phyloP scores from a whole-genome alignment of 805 yeast genomes.

The fission yeast (Schizosaccharomyces pombe) region DNA sequence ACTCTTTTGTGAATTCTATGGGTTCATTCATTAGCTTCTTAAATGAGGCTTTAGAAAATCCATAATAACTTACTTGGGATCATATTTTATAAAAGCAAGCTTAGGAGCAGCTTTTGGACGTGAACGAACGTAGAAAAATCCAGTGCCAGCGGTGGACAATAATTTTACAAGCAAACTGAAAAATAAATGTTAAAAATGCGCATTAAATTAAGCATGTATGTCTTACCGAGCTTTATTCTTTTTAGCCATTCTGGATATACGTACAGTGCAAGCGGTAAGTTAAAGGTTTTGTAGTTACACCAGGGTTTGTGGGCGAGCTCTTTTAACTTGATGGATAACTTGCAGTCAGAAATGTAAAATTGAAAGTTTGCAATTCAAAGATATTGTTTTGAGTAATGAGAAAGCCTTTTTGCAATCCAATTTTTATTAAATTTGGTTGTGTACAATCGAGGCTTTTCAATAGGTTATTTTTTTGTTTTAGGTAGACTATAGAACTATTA shows the following conservation, averaged over 20 bases:
- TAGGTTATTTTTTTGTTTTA: too few relatives aligned
- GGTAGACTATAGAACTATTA: too few relatives aligned
- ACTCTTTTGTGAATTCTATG: background rate
- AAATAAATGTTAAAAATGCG: background rate
- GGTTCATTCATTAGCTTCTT: background rate
- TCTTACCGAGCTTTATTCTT: background rate
- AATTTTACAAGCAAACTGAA: background rate
- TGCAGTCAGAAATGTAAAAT: too few relatives aligned
- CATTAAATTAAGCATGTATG: background rate
- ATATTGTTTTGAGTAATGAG: too few relatives aligned
- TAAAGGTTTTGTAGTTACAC: too few relatives aligned
- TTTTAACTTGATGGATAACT: too few relatives aligned
- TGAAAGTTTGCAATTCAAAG: too few relatives aligned
- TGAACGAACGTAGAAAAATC: background rate
- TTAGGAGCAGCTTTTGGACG: background rate
- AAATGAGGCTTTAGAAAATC: background rate
- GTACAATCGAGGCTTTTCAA: too few relatives aligned
- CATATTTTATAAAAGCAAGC: background rate
- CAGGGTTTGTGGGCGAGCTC: too few relatives aligned
- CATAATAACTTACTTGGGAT: background rate
- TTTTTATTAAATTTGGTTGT: too few relatives aligned
- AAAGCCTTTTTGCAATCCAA: too few relatives aligned
- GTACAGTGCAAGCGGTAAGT: too few relatives aligned
- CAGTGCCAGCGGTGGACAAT: constrained; percentile 2
- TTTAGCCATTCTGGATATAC: constrained; percentile 1